phyloP scores from a whole-genome alignment of 1,284 basidiomycete genomes.

The Irpex rosettiformis region DNA sequence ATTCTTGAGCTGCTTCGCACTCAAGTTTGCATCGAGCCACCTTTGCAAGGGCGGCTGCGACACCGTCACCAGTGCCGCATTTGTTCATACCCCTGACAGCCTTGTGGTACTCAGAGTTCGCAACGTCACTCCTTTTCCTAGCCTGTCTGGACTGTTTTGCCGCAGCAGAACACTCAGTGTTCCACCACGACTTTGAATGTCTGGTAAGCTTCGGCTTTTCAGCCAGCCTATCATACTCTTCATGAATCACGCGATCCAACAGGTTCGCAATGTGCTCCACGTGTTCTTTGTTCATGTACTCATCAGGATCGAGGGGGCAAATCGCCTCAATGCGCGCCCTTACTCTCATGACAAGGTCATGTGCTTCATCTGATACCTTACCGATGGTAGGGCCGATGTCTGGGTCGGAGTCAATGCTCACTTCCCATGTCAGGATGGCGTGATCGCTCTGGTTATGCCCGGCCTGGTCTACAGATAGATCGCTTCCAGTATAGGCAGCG shows the following conservation, averaged over 20 bases:
- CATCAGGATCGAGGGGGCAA: not conserved
- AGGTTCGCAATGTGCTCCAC: slow-evolving; percentile 1
- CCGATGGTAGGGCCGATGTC: not conserved
- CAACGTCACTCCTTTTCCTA: not conserved
- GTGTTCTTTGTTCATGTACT: slow-evolving; percentile 1
- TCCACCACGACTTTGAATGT: slow-evolving; percentile 13
- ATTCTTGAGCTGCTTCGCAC: not conserved
- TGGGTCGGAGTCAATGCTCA: not conserved
- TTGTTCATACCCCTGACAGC: not conserved
- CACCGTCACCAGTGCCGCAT: no score
- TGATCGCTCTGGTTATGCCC: slow-evolving; percentile 4
- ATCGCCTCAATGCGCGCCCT: not conserved
- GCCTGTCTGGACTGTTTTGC: not conserved
- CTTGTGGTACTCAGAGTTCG: not conserved
- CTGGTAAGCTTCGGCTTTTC: not conserved
- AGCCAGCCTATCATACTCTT: not conserved
- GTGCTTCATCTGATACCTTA: not conserved
- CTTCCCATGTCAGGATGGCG: not conserved
- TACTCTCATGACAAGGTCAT: not conserved
- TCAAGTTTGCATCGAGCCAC: not conserved
- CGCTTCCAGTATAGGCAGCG: not conserved
- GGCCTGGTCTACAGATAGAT: not conserved
- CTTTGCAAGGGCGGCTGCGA: no score
- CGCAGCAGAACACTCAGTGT: slow-evolving; percentile 2
- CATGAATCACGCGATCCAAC: not conserved